Evolutionary conservation across 2,329 filamentous ascomycete genomes (phyloP).

Genomic region (Magnaporthiopsis incrustans): DNA sequence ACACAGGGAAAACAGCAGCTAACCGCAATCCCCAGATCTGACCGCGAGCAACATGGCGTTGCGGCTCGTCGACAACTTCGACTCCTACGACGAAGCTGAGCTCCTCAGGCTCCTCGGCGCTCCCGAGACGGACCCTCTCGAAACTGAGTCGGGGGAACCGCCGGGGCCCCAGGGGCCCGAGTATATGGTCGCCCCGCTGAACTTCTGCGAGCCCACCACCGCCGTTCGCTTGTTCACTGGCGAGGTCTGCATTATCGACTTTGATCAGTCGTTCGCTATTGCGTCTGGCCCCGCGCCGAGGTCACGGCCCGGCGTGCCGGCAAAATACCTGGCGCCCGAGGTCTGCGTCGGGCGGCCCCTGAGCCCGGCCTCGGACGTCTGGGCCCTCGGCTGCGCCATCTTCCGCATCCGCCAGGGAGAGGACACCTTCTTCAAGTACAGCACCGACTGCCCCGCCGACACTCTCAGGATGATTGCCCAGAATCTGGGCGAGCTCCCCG

Average conservation of each 20-base stretch:
- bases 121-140: constrained; percentile 8
- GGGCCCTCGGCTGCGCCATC: constrained; percentile 14
- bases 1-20: neutral
- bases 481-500: constrained; percentile 13
- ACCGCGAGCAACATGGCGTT: constrained; percentile 14
- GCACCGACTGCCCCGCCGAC: constrained; percentile 11
- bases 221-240: constrained; percentile 11
- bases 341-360: constrained; percentile 11
- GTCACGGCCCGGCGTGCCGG: neutral
- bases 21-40: constrained; percentile 10
- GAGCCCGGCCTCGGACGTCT: constrained; percentile 14
- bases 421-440: constrained; percentile 13
- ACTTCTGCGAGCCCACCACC: constrained; percentile 11
- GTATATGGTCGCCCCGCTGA: constrained; percentile 14
- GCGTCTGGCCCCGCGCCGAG: constrained; percentile 7
- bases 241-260: constrained; percentile 16
- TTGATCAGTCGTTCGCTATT: constrained; percentile 15
- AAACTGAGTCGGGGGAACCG: constrained; percentile 10
- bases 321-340: constrained; percentile 16
- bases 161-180: constrained; percentile 13
- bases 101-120: constrained; percentile 9
- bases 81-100: constrained; percentile 10
- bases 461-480: constrained; percentile 11
- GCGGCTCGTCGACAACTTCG: constrained; percentile 10
- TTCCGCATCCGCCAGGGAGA: constrained; percentile 13